These are phyloP conservation scores for Oxyria digyna DNA, from an alignment of 148 eudicot species.

Conservation along the genomic window DNA sequence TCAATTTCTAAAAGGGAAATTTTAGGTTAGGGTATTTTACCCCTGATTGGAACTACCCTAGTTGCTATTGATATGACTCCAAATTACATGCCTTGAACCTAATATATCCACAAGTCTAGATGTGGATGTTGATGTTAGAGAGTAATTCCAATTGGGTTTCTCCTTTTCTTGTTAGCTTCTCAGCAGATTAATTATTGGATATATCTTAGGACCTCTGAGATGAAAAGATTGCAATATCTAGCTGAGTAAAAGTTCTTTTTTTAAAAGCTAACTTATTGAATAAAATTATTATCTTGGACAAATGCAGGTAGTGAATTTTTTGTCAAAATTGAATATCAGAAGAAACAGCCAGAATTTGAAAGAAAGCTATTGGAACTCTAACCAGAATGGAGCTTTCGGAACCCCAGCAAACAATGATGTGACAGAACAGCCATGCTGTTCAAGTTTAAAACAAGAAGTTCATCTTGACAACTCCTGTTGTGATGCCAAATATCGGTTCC, in stretches of 20 bases:
- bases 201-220: not conserved
- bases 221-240: not conserved
- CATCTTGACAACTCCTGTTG: conserved; percentile 7
- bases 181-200: too few relatives aligned
- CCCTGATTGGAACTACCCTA: too few relatives aligned
- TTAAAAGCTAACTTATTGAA: not conserved
- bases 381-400: conserved; percentile 17
- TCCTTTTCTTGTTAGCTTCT: too few relatives aligned
- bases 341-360: conserved; percentile 16
- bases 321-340: conserved; percentile 39
- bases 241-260: not conserved
- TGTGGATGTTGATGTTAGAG: too few relatives aligned
- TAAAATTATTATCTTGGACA: not conserved
- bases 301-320: conserved; percentile 46
- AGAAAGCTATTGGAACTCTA: conserved; percentile 17
- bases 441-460: conserved; percentile 13
- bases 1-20: too few relatives aligned
- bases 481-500: conserved; percentile 12
- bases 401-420: conserved; percentile 9
- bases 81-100: too few relatives aligned
- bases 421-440: conserved; percentile 13
- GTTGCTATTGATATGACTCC: too few relatives aligned
- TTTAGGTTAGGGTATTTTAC: too few relatives aligned
- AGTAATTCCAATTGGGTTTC: too few relatives aligned
- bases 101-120: too few relatives aligned